phyloP scores from a whole-genome alignment of 441 rosid genomes.

The Populus tomentosa region DNA sequence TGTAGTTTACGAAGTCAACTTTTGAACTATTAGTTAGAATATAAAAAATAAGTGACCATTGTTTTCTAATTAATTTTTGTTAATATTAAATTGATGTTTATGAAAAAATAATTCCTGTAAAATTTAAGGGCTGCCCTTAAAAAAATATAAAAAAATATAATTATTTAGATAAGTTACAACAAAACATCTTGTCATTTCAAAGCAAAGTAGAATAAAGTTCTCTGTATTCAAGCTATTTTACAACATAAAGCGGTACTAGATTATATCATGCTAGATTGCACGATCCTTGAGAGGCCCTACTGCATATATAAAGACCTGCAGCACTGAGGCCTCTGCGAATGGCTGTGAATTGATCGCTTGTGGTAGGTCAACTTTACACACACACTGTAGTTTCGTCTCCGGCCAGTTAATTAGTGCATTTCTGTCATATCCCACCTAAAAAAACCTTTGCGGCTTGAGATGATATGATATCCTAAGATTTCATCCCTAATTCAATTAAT shows the following conservation, averaged over 20 bases:
- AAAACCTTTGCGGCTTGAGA: background rate
- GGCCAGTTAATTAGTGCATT: background rate
- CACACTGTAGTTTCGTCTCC: background rate
- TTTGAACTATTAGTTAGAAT: too few species aligned
- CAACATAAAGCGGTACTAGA: background rate
- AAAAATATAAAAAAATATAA: too few species aligned
- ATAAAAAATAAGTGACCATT: too few species aligned
- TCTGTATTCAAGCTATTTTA: background rate
- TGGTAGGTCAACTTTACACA: conserved; percentile 15
- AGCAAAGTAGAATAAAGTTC: background rate
- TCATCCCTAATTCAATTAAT: background rate
- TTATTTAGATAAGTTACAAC: background rate
- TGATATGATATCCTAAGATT: background rate
- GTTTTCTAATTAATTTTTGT: too few species aligned
- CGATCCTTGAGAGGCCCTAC: conserved; percentile 24
- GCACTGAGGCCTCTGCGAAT: conserved; percentile 12
- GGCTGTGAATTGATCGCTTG: conserved; percentile 6
- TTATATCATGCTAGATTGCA: conserved; percentile 22
- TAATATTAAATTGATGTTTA: too few species aligned
- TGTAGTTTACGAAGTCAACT: too few species aligned
- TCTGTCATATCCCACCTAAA: background rate
- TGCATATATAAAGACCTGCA: background rate
- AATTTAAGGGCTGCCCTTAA: too few species aligned
- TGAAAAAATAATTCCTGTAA: too few species aligned
- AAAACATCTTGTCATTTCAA: background rate